A percentile compares a stretch with the other conserved stretches of the same genome.
phyloP scores from a whole-genome alignment of 108 stramenopile species.

The Stephanodiscus minutulus region DNA sequence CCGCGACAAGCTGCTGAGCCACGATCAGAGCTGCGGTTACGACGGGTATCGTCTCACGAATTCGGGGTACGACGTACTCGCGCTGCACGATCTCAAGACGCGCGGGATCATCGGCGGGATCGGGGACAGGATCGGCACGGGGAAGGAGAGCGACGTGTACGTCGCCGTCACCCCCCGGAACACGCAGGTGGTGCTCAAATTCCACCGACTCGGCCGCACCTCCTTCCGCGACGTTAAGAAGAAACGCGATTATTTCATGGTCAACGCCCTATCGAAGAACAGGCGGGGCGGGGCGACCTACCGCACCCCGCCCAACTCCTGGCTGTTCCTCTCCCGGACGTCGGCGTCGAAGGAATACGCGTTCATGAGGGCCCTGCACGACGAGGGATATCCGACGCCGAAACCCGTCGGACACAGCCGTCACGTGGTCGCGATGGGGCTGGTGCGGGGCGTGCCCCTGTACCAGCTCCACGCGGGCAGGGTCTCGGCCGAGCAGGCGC shows the following conservation, averaged over 20 bases:
- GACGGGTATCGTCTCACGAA: constrained; percentile 97
- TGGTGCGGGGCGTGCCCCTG: constrained; percentile 87
- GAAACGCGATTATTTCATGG: constrained; percentile 96
- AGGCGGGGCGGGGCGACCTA: constrained; percentile 42
- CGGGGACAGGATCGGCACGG: constrained; percentile 97
- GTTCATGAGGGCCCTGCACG: constrained; percentile 96
- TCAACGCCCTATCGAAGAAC: constrained; percentile 55
- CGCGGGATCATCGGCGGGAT: constrained; percentile 84
- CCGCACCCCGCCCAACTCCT: constrained; percentile 73
- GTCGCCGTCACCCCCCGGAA: constrained; percentile 73
- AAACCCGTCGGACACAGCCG: constrained; percentile 93
- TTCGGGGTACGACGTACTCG: constrained; percentile 96
- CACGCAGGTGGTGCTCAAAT: constrained; percentile 91
- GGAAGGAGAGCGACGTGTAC: constrained; percentile 94
- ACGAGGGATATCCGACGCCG: constrained; percentile 94
- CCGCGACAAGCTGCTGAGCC: constrained; percentile 93
- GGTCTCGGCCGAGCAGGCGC: constrained; percentile 87
- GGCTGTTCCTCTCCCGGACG: constrained; percentile 95
- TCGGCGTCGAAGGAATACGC: constrained; percentile 95
- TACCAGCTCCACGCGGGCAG: constrained; percentile 85
- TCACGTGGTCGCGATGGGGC: constrained; percentile 91
- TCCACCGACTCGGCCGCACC: constrained; percentile 98
- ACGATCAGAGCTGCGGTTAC: constrained; percentile 91
- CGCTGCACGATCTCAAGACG: constrained; percentile 82
- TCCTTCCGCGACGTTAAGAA: constrained; percentile 95